These are phyloP conservation scores for Cutaneotrichosporon mucoides DNA, from an alignment of 1,284 basidiomycete species.

Conservation along the genomic window DNA sequence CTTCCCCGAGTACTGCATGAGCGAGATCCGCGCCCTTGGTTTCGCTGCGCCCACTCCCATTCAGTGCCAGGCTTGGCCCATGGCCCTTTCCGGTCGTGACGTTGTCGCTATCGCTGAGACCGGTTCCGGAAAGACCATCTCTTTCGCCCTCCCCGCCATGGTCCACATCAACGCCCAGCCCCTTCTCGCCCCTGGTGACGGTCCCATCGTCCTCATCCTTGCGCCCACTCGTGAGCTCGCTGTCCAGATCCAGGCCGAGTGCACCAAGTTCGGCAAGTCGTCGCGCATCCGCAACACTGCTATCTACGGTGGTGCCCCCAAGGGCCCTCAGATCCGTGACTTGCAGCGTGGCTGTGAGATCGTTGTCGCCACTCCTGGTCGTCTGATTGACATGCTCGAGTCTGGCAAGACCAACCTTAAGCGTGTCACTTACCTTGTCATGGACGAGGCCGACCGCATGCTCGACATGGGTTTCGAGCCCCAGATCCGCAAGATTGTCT, in stretches of 20 bases:
- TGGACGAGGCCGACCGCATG: conserved; percentile 89
- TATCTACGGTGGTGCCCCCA: conserved; percentile 97
- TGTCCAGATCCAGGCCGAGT: conserved; percentile 98
- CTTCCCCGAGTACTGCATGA: conserved; percentile 93
- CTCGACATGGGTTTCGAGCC: conserved; percentile 80
- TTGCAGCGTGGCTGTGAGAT: conserved; percentile 95
- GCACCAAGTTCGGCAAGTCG: conserved; percentile 95
- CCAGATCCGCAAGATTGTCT: conserved; percentile 96
- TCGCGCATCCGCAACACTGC: conserved; percentile 97
- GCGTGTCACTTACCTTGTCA: conserved; percentile 93
- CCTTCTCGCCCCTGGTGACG: conserved; percentile 86
- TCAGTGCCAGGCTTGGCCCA: conserved; percentile 98
- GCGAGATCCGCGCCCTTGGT: conserved; percentile 88
- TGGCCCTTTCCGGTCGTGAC: conserved; percentile 90
- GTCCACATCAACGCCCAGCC: conserved; percentile 99
- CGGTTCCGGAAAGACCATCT: conserved; percentile 95
- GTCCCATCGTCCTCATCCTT: conserved; percentile 92
- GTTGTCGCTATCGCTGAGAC: conserved; percentile 96
- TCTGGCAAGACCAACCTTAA: conserved; percentile 92
- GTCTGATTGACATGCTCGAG: conserved; percentile 96
- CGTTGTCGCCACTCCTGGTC: conserved; percentile 92
- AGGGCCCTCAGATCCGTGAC: conserved; percentile 97
- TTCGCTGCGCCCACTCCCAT: conserved; percentile 87
- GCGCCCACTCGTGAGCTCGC: conserved; percentile 98
- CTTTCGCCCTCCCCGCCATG: conserved; percentile 98